These are phyloP conservation scores for Whalleya microplaca DNA, from an alignment of 2,329 filamentous ascomycete genomes.

Conservation along the genomic window DNA sequence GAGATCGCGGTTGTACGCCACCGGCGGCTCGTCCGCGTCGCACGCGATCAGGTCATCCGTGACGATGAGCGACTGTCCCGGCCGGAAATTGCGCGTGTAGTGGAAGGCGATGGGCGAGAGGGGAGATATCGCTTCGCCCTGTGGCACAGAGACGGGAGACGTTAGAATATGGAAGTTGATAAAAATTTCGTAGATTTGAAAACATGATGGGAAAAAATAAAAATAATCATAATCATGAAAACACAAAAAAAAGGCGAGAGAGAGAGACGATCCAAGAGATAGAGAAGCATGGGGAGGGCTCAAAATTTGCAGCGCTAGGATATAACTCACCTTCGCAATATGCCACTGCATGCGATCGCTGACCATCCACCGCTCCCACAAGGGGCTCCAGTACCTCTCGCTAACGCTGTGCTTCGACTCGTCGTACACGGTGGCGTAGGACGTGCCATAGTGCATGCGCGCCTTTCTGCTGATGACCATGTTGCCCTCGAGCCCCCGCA, in stretches of 20 bases:
- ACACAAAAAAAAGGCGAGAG: no score
- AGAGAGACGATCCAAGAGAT: not conserved
- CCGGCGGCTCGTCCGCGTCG: constrained; percentile 68
- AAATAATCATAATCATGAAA: not conserved
- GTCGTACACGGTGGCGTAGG: constrained; percentile 80
- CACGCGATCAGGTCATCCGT: constrained; percentile 81
- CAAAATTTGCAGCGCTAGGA: no score
- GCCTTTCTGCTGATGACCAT: constrained; percentile 78
- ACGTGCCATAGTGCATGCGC: constrained; percentile 78
- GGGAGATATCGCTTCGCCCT: constrained; percentile 78
- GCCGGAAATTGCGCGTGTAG: constrained; percentile 83
- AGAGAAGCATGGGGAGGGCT: not conserved
- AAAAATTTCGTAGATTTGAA: no score
- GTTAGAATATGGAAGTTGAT: not conserved
- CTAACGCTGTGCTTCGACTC: constrained; percentile 72
- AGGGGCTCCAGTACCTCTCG: constrained; percentile 77
- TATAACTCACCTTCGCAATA: constrained; percentile 67
- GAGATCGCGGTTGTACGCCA: constrained; percentile 62
- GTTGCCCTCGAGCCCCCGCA: constrained; percentile 75
- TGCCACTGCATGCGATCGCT: constrained; percentile 86
- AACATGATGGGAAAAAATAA: no score
- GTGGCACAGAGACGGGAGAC: not conserved
- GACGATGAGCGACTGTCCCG: constrained; percentile 75
- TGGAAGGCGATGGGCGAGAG: constrained; percentile 77
- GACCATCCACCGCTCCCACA: constrained; percentile 86